Percentiles rank a stretch among this genome's conserved stretches.
Conservation (phyloP, 805 yeast genomes). For the Pichia deserticola region DNA sequence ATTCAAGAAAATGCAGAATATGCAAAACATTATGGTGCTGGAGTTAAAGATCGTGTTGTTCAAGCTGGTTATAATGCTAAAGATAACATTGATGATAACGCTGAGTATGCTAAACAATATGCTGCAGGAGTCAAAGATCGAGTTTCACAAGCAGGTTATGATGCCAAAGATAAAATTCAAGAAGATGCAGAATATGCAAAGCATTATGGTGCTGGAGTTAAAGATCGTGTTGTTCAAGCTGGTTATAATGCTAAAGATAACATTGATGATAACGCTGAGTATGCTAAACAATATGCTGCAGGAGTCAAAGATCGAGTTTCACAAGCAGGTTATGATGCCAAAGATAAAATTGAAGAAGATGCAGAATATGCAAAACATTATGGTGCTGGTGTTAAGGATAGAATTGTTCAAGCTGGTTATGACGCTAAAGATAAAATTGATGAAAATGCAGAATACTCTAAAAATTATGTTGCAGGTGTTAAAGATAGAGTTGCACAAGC, state of each 20-base stretch:
- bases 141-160: too few relatives aligned
- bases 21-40: background rate
- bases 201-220: background rate
- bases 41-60: background rate
- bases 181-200: background rate
- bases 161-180: too few relatives aligned
- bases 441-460: background rate
- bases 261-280: slow-evolving; percentile 12
- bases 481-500: slow-evolving; percentile 4
- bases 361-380: slow-evolving; percentile 3
- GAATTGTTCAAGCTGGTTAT: slow-evolving; percentile 2
- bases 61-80: background rate
- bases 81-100: too few relatives aligned
- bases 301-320: background rate
- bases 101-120: background rate
- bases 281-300: slow-evolving; percentile 5
- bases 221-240: background rate
- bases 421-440: slow-evolving; percentile 12
- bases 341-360: background rate
- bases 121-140: too few relatives aligned
- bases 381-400: slow-evolving; percentile 2
- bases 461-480: background rate
- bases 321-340: slow-evolving; percentile 6
- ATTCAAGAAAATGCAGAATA: slow-evolving; percentile 3
- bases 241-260: background rate